Evolutionary conservation across 306 rosid genomes (phyloP), one percentile per base, ranked within the genome.

Genomic region (Mimosa bimucronata): DNA sequence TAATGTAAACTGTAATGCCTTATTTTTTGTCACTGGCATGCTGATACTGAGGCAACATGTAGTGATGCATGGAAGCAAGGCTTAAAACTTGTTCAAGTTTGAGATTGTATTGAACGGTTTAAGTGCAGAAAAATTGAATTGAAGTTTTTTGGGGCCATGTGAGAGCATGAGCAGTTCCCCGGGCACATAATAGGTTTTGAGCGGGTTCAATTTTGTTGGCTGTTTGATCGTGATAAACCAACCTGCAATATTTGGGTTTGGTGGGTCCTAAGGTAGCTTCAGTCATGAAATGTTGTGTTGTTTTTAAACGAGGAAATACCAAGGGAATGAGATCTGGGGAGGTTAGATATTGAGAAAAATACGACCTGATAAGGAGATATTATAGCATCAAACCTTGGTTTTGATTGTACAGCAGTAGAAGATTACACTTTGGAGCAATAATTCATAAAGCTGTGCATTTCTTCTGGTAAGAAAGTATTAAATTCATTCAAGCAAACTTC

Each of bases 1-100:
- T 41, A 67, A n/a, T 64, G 60, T 69, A 60, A 74, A 75, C 3
- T 30, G 44, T 48, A 58, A 53, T 9, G 48, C 40, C 70, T 29
- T 1, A 9, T 31, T 76, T 77, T 71, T 28, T 31, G 13, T 67
- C 60, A 67, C 69, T 42, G 34, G 58, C 58, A 58, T 69, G 73
- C 77, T 16, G 55, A 48, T 48, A 48, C 55, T 0, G 55, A 18
- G 55, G 0, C 18, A 48, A 48, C 8, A 5, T 48, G 55, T 16
- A 48, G n/a, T 18, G 21, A 45, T 14, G 52, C 52, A 45, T 45
- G 52, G 52, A 45, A 12, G 48, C 48, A 2, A 44, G 48, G 48
- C 48, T 44, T 44, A 44, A 15, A 44, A 44, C 48, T 44, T 44
- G 4, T 15, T 44, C 48, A 44, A 11, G 48, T 12, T 44, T 44